Evolutionary conservation across 2,329 filamentous ascomycete species (phyloP), one percentile per base, ranked within the genome.

Genomic region (Tolypocladium inflatum): DNA sequence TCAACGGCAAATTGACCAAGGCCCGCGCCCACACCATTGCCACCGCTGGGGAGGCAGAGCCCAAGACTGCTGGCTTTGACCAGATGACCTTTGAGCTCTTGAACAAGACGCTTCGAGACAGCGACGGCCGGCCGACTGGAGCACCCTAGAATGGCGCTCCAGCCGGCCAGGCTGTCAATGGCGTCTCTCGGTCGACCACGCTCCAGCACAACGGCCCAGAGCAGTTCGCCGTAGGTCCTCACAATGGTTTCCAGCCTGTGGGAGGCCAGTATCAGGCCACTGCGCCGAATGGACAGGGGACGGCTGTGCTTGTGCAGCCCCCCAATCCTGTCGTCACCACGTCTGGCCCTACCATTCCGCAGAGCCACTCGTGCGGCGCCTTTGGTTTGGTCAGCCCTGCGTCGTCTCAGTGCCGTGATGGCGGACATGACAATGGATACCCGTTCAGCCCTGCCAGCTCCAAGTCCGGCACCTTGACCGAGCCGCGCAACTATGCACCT

Each of bases 401-500:
- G 7, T 59, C 58, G 6, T 57, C 58, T 5, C 51, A 55, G 10
- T 33, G 57, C 42, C 57, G 38, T 4, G 57, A 59, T 35, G 57
- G 53, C 35, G 21, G 9, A 23, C 15, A 42, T 17, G 35, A 45
- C 2, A 51, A 48, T 26, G 56, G 38, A 0, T 33, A 52, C 13
- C 58, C 58, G 13, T 58, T 58, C 41, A 63, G 61, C 43, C 61
- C 63, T 3, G 59, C 58, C 2, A 41, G 58, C 35, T 43, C 39
- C 15, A 50, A 43, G 13, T 58, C 58, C 11, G 60, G 65, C 4
- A 63, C 62, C 41, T 65, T 71, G 54, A 75, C 73, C 0, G 76
- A 77, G 64, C 75, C 76, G 2, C 72, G 73, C 57, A 75, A 73
- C 64, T 76, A 75, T 59, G 72, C 73, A 1, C 74, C 75, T 4